Conservation (phyloP, 176 grass and related monocot species). For the Oryza meridionalis region DNA sequence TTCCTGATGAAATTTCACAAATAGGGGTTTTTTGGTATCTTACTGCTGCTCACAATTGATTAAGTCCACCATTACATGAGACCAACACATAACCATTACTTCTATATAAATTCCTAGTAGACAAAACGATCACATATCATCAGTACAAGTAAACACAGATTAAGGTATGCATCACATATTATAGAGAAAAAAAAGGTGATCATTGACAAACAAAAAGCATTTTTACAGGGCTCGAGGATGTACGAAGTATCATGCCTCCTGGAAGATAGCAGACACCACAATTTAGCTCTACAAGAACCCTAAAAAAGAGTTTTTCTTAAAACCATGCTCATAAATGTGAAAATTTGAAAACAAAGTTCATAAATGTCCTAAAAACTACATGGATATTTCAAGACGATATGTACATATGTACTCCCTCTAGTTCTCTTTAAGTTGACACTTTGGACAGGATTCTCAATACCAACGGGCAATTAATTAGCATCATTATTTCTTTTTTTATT, state of each 20-base stretch:
- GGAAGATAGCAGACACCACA: neutral
- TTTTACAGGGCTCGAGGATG: neutral
- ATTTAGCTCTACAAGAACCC: neutral
- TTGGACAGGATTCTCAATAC: neutral
- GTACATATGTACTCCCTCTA: neutral
- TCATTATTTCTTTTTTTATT: neutral
- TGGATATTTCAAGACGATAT: no score
- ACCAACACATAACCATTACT: conserved; percentile 94
- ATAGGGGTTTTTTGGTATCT: conserved; percentile 14
- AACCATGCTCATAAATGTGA: no score
- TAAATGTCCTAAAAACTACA: no score
- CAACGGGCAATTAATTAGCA: neutral
- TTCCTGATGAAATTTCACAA: neutral
- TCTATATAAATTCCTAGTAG: conserved; percentile 70
- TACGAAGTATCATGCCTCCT: no score
- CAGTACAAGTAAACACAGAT: conserved; percentile 17
- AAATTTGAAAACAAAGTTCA: no score
- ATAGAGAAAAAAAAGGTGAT: neutral
- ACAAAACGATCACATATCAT: conserved; percentile 6
- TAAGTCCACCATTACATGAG: conserved; percentile 94
- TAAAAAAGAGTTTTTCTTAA: no score
- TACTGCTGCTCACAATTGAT: conserved; percentile 95
- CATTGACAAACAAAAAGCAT: neutral
- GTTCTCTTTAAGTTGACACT: neutral
- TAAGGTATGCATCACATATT: neutral